Evolutionary conservation across 805 yeast genomes (phyloP), one percentile per base, ranked within the genome.

Genomic region (Schwanniomyces yamadae): DNA sequence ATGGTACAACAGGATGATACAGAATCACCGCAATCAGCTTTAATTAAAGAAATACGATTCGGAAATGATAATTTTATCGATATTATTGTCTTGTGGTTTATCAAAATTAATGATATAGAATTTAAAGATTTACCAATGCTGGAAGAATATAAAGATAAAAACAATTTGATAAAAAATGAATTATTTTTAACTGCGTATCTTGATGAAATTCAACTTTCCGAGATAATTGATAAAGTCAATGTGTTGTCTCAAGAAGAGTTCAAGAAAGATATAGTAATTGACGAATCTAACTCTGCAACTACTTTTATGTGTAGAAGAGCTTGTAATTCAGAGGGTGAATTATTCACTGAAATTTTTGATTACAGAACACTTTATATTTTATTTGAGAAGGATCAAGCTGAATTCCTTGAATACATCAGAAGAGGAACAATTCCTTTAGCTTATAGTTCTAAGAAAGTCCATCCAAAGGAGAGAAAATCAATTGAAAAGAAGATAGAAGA

Each of bases 181-280:
- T 36, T 82, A 5, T 77, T 76, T 44, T 48, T 82, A 17, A 75
- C 85, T 0, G 69, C 84, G 3, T 70, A 72, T 22, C 36, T 64
- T 13, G 71, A 68, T 3, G 69, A 69, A 23, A 54, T 82, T 11
- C 48, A 56, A 31, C 55, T 79, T 2, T 43, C 41, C 1, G 66
- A 76, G 30, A 63, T 81, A 17, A 42, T 73, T 2, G 66, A 55
- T 5, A 59, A 63, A 25, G 80, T 76, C 6, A 62, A 52, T 6
- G 73, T 82, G 1, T 40, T 75, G 10, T 65, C 74, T 1, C 37
- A 49, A 9, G 33, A 50, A 1, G 66, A 69, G 13, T 69, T 65
- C 44, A 36, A 45, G 4, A 27, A 42, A 6, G 54, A 54, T n/a
- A 52, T 59, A 4, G 46, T 49, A 2, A 49, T 61, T 10, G 73